Evolutionary conservation across 176 grass and related monocot species (phyloP).

Genomic region (Oryza longistaminata): DNA sequence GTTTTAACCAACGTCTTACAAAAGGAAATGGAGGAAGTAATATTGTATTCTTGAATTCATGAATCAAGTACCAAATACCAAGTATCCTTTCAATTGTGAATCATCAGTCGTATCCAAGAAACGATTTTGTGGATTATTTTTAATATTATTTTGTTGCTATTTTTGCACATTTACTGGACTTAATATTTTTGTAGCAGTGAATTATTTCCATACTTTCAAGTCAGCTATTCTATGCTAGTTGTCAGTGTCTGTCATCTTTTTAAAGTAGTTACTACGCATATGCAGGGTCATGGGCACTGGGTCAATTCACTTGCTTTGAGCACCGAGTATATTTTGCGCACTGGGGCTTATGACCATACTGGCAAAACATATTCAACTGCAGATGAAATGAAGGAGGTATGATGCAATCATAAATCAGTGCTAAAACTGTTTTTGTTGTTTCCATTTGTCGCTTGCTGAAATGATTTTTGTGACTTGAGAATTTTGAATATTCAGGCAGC

Average conservation of each 20-base stretch:
- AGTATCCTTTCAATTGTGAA: too few species aligned
- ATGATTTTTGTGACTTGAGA: background rate
- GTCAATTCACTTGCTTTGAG: conserved; percentile 96
- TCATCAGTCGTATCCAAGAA: too few species aligned
- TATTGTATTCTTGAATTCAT: too few species aligned
- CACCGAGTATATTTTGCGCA: conserved; percentile 94
- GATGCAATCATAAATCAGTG: background rate
- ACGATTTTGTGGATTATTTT: too few species aligned
- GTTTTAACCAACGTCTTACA: too few species aligned
- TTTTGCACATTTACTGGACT: too few species aligned
- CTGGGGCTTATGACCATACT: conserved; percentile 91
- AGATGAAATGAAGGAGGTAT: conserved; percentile 89
- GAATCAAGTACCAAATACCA: too few species aligned
- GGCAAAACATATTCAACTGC: conserved; percentile 76
- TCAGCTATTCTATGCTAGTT: background rate
- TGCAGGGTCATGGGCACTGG: conserved; percentile 94
- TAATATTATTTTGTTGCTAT: too few species aligned
- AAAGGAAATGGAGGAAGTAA: too few species aligned
- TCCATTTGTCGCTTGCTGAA: background rate
- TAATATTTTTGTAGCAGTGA: too few species aligned
- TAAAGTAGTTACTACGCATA: conserved; percentile 11
- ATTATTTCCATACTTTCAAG: background rate
- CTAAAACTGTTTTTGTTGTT: conserved; percentile 1
- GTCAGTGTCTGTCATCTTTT: background rate
- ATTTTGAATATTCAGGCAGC: conserved; percentile 54